Evolutionary conservation across 2,329 filamentous ascomycete species (phyloP).

Genomic region (Claviceps africana): DNA sequence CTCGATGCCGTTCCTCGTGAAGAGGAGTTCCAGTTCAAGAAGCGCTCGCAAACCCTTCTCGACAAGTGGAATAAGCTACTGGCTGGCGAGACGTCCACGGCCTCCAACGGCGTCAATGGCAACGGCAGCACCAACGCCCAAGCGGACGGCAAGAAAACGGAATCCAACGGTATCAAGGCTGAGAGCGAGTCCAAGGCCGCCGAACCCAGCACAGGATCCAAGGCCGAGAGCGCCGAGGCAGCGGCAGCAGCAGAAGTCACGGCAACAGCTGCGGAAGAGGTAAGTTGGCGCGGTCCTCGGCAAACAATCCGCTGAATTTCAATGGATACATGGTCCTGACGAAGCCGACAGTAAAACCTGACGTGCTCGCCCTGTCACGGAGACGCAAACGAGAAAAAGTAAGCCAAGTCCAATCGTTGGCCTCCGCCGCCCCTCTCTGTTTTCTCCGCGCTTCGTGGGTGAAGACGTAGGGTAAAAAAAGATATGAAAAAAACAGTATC

Average conservation of each 20-base stretch:
- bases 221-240: conserved; percentile 9
- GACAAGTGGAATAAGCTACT: conserved; percentile 80
- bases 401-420: background rate
- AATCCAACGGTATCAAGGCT: conserved; percentile 26
- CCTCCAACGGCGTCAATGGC: conserved; percentile 34
- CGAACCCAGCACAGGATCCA: conserved; percentile 4
- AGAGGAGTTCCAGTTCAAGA: conserved; percentile 79
- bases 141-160: conserved; percentile 12
- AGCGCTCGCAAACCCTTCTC: conserved; percentile 65
- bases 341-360: background rate
- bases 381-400: background rate
- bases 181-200: conserved; percentile 9
- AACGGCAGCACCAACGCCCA: conserved; percentile 13
- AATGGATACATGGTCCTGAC: background rate
- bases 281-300: too few relatives aligned
- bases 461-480: background rate
- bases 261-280: conserved; percentile 18
- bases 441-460: background rate
- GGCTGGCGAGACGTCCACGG: conserved; percentile 36
- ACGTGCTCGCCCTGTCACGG: background rate
- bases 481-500: background rate
- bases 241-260: background rate
- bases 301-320: too few relatives aligned
- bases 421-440: background rate
- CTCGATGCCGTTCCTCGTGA: conserved; percentile 74